phyloP scores from a whole-genome alignment of 352 stramenopile species.

The Globisporangium emineosum region DNA sequence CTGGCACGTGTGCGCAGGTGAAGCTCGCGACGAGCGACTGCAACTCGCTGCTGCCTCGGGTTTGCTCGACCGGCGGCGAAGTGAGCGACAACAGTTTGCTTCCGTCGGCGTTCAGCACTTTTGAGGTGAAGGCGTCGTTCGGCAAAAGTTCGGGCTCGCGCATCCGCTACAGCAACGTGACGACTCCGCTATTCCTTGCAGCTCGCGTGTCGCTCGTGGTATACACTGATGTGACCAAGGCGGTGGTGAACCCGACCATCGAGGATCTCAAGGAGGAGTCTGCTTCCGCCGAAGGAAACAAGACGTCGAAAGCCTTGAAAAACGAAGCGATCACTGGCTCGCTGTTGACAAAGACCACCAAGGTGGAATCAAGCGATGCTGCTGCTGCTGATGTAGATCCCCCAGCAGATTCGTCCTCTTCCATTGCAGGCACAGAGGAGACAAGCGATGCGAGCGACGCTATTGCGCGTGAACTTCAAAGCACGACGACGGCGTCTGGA shows the following conservation, averaged over 20 bases:
- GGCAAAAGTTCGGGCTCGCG: not conserved
- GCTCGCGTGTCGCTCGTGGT: slow-evolving; percentile 1
- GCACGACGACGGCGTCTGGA: not conserved
- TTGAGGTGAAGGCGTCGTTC: slow-evolving; percentile 1
- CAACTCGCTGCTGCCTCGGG: not conserved
- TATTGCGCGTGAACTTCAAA: not conserved
- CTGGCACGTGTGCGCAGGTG: not conserved
- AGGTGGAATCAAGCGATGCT: not conserved
- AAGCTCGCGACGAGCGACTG: not conserved
- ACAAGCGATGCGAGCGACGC: not conserved
- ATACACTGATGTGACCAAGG: not conserved
- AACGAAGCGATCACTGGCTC: not conserved
- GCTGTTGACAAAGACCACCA: not conserved
- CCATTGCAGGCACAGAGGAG: not conserved
- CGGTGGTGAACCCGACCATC: not conserved
- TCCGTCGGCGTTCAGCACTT: slow-evolving; percentile 2
- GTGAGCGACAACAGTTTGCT: not conserved
- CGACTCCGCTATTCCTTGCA: not conserved
- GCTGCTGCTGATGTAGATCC: not conserved
- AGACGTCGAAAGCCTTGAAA: not conserved
- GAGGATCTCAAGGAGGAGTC: not conserved
- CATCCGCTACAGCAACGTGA: not conserved
- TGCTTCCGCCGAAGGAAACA: not conserved
- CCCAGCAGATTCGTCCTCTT: not conserved
- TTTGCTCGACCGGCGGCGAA: not conserved